Evolutionary conservation across 352 stramenopile species (phyloP).

Genomic region (Phytopythium montanum): DNA sequence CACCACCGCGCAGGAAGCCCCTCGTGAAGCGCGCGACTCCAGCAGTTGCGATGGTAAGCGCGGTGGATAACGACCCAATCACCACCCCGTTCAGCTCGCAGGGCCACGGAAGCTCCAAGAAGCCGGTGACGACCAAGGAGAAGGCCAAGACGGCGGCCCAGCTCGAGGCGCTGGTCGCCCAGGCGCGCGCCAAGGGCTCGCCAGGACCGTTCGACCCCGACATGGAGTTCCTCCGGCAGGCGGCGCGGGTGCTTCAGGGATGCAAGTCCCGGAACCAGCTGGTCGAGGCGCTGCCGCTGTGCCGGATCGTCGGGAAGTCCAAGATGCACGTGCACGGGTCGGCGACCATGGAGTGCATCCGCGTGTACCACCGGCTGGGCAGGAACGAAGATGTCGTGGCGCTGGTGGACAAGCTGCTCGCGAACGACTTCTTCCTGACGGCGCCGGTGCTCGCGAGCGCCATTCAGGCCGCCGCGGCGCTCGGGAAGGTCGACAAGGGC

Average conservation of each 20-base stretch:
- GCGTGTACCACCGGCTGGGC: constrained; percentile 58
- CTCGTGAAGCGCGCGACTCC: background rate
- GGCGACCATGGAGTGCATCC: constrained; percentile 51
- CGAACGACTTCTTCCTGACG: constrained; percentile 61
- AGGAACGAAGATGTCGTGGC: constrained; percentile 43
- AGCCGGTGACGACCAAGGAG: constrained; percentile 3
- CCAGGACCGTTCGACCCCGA: constrained; percentile 25
- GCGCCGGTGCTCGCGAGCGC: constrained; percentile 55
- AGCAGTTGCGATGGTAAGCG: too few species aligned
- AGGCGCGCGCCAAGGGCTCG: constrained; percentile 6
- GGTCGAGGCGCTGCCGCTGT: constrained; percentile 54
- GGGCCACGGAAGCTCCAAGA: background rate
- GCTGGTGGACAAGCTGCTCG: constrained; percentile 47
- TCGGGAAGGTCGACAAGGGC: constrained; percentile 44
- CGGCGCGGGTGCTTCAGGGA: constrained; percentile 35
- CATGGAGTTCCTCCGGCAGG: constrained; percentile 46
- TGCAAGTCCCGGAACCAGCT: constrained; percentile 53
- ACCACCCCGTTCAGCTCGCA: background rate
- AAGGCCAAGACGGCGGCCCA: constrained; percentile 17
- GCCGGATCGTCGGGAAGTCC: constrained; percentile 37
- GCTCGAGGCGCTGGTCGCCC: constrained; percentile 36
- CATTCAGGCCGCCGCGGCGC: constrained; percentile 51
- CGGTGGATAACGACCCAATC: background rate
- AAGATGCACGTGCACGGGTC: constrained; percentile 27
- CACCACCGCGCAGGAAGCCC: constrained; percentile 1